Conservation (phyloP, 2,329 filamentous ascomycete species). For the Neofusicoccum umdonicola region DNA sequence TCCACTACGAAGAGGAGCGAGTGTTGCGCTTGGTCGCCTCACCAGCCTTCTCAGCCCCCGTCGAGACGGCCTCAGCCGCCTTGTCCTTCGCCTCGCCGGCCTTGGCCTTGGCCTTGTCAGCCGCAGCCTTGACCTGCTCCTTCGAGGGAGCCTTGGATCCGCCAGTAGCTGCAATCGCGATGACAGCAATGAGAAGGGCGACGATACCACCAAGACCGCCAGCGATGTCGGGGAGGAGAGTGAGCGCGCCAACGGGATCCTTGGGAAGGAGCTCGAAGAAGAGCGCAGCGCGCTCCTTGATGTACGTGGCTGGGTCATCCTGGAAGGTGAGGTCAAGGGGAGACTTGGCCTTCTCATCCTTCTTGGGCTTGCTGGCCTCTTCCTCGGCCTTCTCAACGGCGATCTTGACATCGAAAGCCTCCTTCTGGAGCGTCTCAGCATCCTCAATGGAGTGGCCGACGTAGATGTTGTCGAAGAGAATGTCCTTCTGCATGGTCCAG, state of each 20-base stretch:
- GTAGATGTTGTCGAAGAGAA: conserved; percentile 99
- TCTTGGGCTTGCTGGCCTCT: conserved; percentile 76
- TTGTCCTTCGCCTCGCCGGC: conserved; percentile 65
- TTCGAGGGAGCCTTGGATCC: conserved; percentile 62
- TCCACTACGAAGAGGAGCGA: conserved; percentile 37
- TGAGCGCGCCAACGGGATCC: conserved; percentile 79
- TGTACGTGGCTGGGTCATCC: conserved; percentile 82
- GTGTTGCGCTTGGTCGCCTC: conserved; percentile 63
- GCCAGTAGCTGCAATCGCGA: conserved; percentile 65
- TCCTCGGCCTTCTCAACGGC: conserved; percentile 77
- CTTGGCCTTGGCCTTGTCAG: conserved; percentile 73
- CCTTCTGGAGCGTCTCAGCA: conserved; percentile 80
- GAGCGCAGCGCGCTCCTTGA: conserved; percentile 89
- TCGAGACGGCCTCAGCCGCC: conserved; percentile 62
- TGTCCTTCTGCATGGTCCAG: conserved; percentile 99
- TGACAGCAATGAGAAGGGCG: conserved; percentile 67
- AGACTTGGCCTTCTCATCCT: conserved; percentile 62
- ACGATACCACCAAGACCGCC: conserved; percentile 71
- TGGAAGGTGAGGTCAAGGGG: conserved; percentile 80
- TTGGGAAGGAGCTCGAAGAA: conserved; percentile 83
- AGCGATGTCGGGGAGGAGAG: conserved; percentile 88
- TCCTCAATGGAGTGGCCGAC: conserved; percentile 96
- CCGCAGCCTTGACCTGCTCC: conserved; percentile 66
- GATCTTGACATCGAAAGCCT: conserved; percentile 89
- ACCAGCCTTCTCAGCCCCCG: conserved; percentile 69